Base-by-base conservation (phyloP, 164 flowering plant species). In the Brasenia schreberi region DNA sequence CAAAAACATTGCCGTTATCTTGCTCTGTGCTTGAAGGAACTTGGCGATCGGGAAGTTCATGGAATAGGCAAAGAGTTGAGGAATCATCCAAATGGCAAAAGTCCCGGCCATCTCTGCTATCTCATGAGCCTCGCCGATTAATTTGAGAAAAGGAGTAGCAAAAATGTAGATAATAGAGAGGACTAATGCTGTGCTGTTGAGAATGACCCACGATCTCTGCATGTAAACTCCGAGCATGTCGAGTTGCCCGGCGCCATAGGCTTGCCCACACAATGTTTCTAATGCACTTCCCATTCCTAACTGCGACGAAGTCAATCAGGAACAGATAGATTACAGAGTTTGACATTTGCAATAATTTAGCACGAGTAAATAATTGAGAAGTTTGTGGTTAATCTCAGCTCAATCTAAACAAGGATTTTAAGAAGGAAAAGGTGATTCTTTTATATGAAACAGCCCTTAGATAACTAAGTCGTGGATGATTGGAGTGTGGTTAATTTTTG, bases 1-100 rank as follows among this genome's bases (percentile, higher is more conserved):
- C 67, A 66, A 75, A 5, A 71, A 68, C 4, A 80, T 69, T 42
- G 73, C 61, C 52, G 43, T 42, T 69, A 77, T 80, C 74, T 74
- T 80, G 62, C 68, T 64, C 69, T 80, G 82, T 0, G 80, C 69
- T 49, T 75, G 78, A 5, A 69, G 49, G 42, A 53, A 64, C 58
- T 62, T 69, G 39, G 64, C 66, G 10, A 69, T 9, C 18, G 72
- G 60, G 59, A 42, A 70, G n/a, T 19, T 42, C 18, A 70, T 59
- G 27, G 64, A 53, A 58, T 27, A 64, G 58, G 19, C 39, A 43
- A 56, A 70, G 64, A 45, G 18, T 6, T 63, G 59, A 42, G 67
- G 64, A 7, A 70, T 64, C 67, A 70, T 63, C 64, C 59, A 70
- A 3, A 70, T 52, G 2, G 67, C 18, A 23, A 70, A 53, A 6